Evolutionary conservation across 345 rosid species (phyloP).

Genomic region (Heritiera littoralis): DNA sequence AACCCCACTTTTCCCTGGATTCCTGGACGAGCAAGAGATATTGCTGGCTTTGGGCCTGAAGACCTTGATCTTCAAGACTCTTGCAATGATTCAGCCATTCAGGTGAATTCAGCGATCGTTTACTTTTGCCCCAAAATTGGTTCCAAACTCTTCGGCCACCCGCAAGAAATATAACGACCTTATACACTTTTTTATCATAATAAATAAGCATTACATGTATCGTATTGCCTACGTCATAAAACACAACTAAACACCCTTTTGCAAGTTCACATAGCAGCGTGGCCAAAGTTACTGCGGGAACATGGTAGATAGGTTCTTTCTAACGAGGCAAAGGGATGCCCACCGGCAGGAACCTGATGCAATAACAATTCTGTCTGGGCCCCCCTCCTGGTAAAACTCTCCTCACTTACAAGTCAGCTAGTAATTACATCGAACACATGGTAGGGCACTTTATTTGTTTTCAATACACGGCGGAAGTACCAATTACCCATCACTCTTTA

Average conservation of each 20-base stretch:
- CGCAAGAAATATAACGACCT: not conserved
- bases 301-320: constrained; percentile 59
- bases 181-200: not conserved
- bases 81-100: not conserved
- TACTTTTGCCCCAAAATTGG: not conserved
- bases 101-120: not conserved
- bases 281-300: not conserved
- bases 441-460: not conserved
- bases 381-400: constrained; percentile 53
- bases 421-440: constrained; percentile 25
- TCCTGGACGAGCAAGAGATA: not conserved
- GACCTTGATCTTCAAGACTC: not conserved
- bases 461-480: not conserved
- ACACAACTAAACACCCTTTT: not conserved
- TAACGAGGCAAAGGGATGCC: constrained; percentile 18
- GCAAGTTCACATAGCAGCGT: not conserved
- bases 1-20: too few species aligned
- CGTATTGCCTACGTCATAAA: not conserved
- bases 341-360: constrained; percentile 23
- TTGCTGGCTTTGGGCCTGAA: not conserved
- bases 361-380: constrained; percentile 72
- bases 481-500: not conserved
- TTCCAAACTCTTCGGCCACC: not conserved
- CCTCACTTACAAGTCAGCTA: not conserved
- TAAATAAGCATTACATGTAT: not conserved